phyloP scores from a whole-genome alignment of 225 moss, liverwort and hornwort genomes.

The Physcomitrellopsis africana region DNA sequence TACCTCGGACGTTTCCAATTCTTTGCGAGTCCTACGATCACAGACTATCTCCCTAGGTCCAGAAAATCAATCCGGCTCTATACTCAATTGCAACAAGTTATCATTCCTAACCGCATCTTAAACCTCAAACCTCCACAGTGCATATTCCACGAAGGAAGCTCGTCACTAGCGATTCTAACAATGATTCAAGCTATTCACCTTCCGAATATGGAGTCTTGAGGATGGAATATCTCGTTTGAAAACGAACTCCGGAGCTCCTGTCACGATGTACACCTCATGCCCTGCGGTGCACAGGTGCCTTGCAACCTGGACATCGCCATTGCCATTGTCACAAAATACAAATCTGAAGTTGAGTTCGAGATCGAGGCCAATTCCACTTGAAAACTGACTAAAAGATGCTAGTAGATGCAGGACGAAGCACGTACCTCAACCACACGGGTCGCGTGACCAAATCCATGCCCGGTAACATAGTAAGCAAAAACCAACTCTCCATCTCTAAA shows the following conservation, averaged over 20 bases:
- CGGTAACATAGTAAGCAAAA: conserved; percentile 86
- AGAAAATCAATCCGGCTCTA: background rate
- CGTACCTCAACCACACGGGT: conserved; percentile 81
- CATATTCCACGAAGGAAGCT: background rate
- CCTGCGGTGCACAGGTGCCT: conserved; percentile 65
- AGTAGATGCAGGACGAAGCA: background rate
- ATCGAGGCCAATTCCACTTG: background rate
- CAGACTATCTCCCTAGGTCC: background rate
- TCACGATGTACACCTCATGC: conserved; percentile 80
- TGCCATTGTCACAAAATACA: background rate
- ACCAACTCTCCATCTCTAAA: conserved; percentile 26
- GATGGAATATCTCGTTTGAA: conserved; percentile 66
- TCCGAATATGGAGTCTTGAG: conserved; percentile 63
- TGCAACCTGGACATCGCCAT: conserved; percentile 53
- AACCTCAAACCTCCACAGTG: too few relatives aligned
- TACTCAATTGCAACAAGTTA: background rate
- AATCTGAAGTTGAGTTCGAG: background rate
- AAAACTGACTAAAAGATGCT: too few relatives aligned
- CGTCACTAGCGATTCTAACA: background rate
- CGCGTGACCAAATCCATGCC: conserved; percentile 88
- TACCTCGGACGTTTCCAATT: too few relatives aligned
- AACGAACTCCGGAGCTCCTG: conserved; percentile 70
- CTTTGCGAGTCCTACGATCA: too few relatives aligned
- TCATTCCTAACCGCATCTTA: background rate
- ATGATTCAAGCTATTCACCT: conserved; percentile 30